Conservation (phyloP, 305 asterid species). For the Rubia peregrina region DNA sequence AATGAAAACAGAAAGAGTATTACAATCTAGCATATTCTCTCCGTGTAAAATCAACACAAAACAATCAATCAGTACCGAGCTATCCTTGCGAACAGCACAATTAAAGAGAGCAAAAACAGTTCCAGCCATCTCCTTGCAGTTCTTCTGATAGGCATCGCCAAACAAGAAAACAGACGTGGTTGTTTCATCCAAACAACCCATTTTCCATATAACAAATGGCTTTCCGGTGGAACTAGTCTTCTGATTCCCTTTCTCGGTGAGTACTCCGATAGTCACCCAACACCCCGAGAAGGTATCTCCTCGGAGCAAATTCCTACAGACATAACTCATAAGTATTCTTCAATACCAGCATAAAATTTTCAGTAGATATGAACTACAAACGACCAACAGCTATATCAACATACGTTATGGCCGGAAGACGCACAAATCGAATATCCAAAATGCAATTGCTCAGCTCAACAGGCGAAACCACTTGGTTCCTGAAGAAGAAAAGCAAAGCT, state of each 20-base stretch:
- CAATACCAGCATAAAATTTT: background rate
- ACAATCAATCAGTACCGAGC: constrained; percentile 33
- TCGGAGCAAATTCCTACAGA: constrained; percentile 47
- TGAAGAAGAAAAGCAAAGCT: constrained; percentile 22
- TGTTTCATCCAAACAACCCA: constrained; percentile 66
- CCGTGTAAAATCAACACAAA: constrained; percentile 10
- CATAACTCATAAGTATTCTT: constrained; percentile 8
- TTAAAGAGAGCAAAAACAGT: constrained; percentile 65
- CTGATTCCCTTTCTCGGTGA: constrained; percentile 53
- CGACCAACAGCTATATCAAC: constrained; percentile 12
- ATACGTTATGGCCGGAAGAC: constrained; percentile 73
- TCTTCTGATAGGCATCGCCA: constrained; percentile 81
- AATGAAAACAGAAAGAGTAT: constrained; percentile 10
- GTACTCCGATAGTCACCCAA: constrained; percentile 87
- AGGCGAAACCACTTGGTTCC: constrained; percentile 60
- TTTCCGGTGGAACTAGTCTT: constrained; percentile 86
- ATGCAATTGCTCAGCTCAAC: constrained; percentile 77
- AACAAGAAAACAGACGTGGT: constrained; percentile 65
- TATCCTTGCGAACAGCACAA: constrained; percentile 64
- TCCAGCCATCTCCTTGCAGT: constrained; percentile 56
- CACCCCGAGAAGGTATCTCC: constrained; percentile 86
- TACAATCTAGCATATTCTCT: constrained; percentile 10
- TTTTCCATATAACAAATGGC: constrained; percentile 65
- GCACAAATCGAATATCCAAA: constrained; percentile 77
- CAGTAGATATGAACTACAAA: background rate